Evolutionary conservation across 495 filamentous ascomycete genomes (phyloP).

Genomic region (Podospora pseudocomata): DNA sequence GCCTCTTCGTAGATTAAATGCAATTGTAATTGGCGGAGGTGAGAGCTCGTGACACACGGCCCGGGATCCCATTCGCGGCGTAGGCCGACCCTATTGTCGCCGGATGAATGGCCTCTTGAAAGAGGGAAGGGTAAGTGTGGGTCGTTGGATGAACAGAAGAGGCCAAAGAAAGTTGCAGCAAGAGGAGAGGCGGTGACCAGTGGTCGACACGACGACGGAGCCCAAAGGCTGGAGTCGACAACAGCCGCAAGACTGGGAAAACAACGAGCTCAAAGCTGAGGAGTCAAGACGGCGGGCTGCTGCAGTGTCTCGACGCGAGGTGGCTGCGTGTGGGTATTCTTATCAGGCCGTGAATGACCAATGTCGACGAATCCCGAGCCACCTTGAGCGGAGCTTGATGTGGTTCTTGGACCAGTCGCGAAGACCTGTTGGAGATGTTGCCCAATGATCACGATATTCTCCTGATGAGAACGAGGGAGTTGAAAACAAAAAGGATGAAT

Average conservation of each 20-base stretch:
- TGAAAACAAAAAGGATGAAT: background rate
- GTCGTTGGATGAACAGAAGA: background rate
- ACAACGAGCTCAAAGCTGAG: background rate
- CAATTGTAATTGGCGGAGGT: constrained; percentile 27
- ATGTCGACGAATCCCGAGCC: constrained; percentile 16
- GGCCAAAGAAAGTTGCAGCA: constrained; percentile 8
- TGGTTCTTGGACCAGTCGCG: background rate
- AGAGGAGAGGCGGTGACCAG: background rate
- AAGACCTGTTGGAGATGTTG: background rate
- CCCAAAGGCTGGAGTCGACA: background rate
- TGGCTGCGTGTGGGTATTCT: constrained; percentile 11
- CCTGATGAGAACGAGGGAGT: background rate
- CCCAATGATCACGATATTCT: background rate
- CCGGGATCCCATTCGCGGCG: constrained; percentile 26
- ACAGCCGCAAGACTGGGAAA: background rate
- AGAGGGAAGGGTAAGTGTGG: background rate
- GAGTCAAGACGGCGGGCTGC: background rate
- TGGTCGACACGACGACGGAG: constrained; percentile 9
- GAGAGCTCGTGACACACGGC: constrained; percentile 27
- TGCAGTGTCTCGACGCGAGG: constrained; percentile 2
- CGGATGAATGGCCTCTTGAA: constrained; percentile 22
- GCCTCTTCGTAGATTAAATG: constrained; percentile 28
- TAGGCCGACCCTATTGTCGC: constrained; percentile 16
- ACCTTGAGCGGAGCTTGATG: constrained; percentile 4
- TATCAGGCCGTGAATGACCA: constrained; percentile 18